Evolutionary conservation across 2,329 filamentous ascomycete species (phyloP), one percentile per base, ranked within the genome.

Genomic region (Septoria petroselini): DNA sequence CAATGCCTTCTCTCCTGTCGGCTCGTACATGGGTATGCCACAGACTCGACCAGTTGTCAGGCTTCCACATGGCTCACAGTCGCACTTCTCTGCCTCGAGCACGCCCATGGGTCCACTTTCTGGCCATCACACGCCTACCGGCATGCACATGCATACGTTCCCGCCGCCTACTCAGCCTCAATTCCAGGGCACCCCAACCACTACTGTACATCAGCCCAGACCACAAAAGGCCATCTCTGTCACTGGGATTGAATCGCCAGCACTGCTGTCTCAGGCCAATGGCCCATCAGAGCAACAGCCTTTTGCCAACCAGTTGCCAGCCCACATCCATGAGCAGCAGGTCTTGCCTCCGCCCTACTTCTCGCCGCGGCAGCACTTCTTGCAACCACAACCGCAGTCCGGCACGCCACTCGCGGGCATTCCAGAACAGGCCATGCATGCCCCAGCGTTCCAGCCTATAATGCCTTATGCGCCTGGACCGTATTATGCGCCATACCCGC

Each of bases 191-290:
- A 82, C 80, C 60, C 76, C 78, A 37, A 76, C 78, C 34, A 77
- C 83, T 14, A 80, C 89, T 1, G 95, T 97, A 83, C 88, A 97
- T 67, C 93, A 97, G 67, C 93, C 93, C 50, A 85, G 88, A 44
- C 91, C 93, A 7, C 91, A 97, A 69, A 97, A 97, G 75, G 79
- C 90, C 4, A 88, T 97, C 25, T 96, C 91, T 7, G 83, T 97
- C 51, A 88, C 89, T 50, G 90, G 89, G 62, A 95, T 97, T 60
- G 93, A 97, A 69, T 87, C 87, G 6, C 89, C 91, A 3, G 83
- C 81, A 4, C 77, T 76, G 59, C 73, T 82, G 70, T 80, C 81
- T 62, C 77, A 81, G 58, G 58, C 58, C 25, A 55, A 60, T 19
- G 50, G 54, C 8, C 48, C 52, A 11, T 80, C 84, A 64, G 77